phyloP scores from a whole-genome alignment of 768 basidiomycete genomes.

The Hypholoma sublateritium region DNA sequence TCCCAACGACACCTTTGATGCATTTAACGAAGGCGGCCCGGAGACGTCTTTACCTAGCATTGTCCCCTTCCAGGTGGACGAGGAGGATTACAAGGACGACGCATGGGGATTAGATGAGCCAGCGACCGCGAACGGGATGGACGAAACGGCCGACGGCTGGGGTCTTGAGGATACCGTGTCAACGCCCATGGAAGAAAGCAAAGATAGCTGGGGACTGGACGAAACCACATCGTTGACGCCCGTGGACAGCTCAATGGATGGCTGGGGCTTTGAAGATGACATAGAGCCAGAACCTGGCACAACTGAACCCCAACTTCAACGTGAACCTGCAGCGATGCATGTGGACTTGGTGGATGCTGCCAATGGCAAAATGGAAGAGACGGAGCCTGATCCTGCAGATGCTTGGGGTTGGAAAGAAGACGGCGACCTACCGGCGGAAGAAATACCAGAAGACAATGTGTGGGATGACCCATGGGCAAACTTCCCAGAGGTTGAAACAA shows the following conservation, averaged over 20 bases:
- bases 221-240: conserved; percentile 13
- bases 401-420: conserved; percentile 83
- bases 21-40: conserved; percentile 33
- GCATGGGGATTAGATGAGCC: conserved; percentile 33
- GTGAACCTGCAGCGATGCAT: conserved; percentile 3
- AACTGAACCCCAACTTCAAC: conserved; percentile 1
- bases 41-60: conserved; percentile 30
- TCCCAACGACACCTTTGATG: conserved; percentile 38
- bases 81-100: conserved; percentile 36
- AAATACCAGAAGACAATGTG: conserved; percentile 39
- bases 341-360: conserved; percentile 3
- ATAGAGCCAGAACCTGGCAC: conserved; percentile 11
- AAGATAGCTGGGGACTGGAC: conserved; percentile 55
- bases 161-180: conserved; percentile 16
- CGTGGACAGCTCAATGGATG: conserved; percentile 32
- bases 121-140: conserved; percentile 25
- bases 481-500: conserved; percentile 20
- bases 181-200: conserved; percentile 20
- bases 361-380: conserved; percentile 11
- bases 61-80: conserved; percentile 29
- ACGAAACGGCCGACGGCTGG: conserved; percentile 29
- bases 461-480: conserved; percentile 79
- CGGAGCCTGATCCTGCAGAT: conserved; percentile 48
- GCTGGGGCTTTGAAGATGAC: conserved; percentile 57
- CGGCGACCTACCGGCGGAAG: conserved; percentile 32